Conservation (phyloP, 345 rosid species). For the Lepidium didymum region DNA sequence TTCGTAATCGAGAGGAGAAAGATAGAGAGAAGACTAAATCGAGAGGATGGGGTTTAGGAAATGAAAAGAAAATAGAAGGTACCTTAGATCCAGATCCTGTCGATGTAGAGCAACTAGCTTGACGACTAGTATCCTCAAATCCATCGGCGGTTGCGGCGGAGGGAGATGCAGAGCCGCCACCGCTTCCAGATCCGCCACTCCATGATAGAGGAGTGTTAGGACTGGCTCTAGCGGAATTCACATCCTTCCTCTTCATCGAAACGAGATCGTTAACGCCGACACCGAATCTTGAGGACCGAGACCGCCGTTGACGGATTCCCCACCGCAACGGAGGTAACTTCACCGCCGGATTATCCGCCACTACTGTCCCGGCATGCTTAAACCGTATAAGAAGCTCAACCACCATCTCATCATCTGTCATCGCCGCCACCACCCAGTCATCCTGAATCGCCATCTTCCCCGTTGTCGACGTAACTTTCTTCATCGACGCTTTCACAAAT, state of each 20-base stretch:
- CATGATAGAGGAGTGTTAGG: conserved; percentile 76
- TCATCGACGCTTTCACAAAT: conserved; percentile 4
- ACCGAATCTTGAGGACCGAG: conserved; percentile 43
- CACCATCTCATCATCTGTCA: conserved; percentile 56
- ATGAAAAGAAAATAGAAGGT: background rate
- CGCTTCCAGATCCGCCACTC: conserved; percentile 50
- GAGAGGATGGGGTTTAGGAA: background rate
- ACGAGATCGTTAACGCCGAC: background rate
- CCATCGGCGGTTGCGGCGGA: conserved; percentile 54
- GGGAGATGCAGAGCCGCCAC: conserved; percentile 36
- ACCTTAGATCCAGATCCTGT: conserved; percentile 76
- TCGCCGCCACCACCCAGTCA: conserved; percentile 69
- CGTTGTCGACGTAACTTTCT: background rate
- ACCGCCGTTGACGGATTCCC: conserved; percentile 58
- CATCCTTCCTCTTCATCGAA: conserved; percentile 29
- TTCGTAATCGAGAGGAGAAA: background rate
- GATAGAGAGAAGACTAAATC: background rate
- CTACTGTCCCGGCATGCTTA: conserved; percentile 30
- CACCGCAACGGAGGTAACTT: conserved; percentile 38
- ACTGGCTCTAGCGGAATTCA: conserved; percentile 47
- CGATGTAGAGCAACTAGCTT: conserved; percentile 34
- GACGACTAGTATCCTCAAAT: conserved; percentile 51
- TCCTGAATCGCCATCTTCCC: conserved; percentile 32
- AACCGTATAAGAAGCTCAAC: conserved; percentile 59
- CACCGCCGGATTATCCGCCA: conserved; percentile 16